Evolutionary conservation across 2,329 filamentous ascomycete species (phyloP), one percentile per base, ranked within the genome.

Genomic region (Ramularia collo-cygni): DNA sequence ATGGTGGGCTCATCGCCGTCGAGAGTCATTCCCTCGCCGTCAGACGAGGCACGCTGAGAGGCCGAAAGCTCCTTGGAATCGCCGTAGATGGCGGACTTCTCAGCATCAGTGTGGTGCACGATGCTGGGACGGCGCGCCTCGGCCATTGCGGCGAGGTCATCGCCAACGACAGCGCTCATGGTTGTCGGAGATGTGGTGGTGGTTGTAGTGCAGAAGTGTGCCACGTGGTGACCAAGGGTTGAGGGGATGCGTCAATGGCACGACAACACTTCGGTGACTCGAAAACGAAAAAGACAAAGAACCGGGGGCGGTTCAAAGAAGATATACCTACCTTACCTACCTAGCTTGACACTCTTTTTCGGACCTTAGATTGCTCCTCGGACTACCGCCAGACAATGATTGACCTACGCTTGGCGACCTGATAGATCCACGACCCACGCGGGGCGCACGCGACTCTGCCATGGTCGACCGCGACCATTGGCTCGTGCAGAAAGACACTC

Each of bases 1-100:
- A 63, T 59, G 8, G 67, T 68, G 2, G 67, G 68, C 41, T 57
- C 55, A 12, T 65, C 54, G 9, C 54, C 58, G 40, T 57, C 39
- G 28, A 40, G 28, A 13, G 35, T 41, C 12, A 37, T 41, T 27
- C 38, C 41, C 32, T 42, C 40, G 3, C 37, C 47, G 3, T 34
- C 29, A 15, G 43, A 43, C 13, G 46, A 42, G 29, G 37, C 37
- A 10, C 21, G 21, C 6, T 24, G 21, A 6, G 21, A 24, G 21
- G 6, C 21, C n/a, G 40, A 33, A 10, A 37, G 15, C 33, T 48
- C 48, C 32, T 42, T 43, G 33, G 29, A 42, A 17, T 47, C 35
- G 35, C 45, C 47, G 30, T 43, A 44, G 10, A 44, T 35, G 13
- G 37, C 42, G 13, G 32, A 37, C 35, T 51, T 51, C 33, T 45